Evolutionary conservation across 139 green algal species (phyloP).

Genomic region (Medakamo hakoo): DNA sequence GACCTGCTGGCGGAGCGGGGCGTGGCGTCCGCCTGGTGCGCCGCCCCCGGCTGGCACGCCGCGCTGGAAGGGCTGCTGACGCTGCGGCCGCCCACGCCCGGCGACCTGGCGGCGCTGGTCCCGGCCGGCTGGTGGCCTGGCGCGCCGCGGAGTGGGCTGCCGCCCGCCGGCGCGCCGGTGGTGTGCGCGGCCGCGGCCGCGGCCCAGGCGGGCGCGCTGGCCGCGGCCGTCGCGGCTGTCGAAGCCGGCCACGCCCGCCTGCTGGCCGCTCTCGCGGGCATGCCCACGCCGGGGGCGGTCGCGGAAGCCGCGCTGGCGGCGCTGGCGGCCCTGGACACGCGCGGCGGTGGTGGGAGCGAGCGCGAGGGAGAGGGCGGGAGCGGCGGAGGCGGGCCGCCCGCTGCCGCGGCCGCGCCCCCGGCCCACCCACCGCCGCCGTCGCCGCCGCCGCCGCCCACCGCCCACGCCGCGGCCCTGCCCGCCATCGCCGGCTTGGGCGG

Average conservation of each 20-base stretch:
- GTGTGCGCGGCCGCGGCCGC: background rate
- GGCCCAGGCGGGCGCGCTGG: background rate
- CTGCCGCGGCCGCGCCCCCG: slow-evolving; percentile 3
- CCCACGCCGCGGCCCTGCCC: background rate
- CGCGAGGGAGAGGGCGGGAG: background rate
- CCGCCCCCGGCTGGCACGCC: slow-evolving; percentile 6
- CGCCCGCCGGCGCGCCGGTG: background rate
- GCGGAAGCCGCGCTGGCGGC: background rate
- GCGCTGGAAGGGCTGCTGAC: slow-evolving; percentile 20
- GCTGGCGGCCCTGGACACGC: background rate
- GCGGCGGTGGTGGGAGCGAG: background rate
- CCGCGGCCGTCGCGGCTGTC: background rate
- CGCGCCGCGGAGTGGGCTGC: background rate
- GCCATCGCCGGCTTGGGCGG: background rate
- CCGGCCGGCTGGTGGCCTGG: no score
- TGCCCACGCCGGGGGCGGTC: background rate
- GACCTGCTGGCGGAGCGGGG: slow-evolving; percentile 6
- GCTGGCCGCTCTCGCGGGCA: background rate
- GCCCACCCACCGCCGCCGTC: background rate
- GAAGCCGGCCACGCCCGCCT: slow-evolving; percentile 7
- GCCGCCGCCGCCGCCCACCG: no score
- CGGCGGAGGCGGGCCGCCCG: background rate
- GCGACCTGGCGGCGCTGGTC: slow-evolving; percentile 5
- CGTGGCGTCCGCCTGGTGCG: slow-evolving; percentile 11
- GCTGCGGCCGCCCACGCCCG: slow-evolving; percentile 12